These are phyloP conservation scores for Citrus medica DNA, from an alignment of 345 rosid species.

Conservation along the genomic window DNA sequence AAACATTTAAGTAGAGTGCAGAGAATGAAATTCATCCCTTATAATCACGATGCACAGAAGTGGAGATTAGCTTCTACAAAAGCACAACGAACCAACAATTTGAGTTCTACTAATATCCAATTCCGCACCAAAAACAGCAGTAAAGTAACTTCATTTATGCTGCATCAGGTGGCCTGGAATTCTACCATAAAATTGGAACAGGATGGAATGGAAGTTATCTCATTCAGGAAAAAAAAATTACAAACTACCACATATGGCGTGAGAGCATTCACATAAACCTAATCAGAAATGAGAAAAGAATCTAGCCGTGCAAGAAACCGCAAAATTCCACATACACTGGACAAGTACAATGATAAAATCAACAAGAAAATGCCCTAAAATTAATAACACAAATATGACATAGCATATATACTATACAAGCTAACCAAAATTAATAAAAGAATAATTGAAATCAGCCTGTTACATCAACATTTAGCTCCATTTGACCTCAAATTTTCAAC, in stretches of 20 bases:
- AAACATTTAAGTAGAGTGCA: neutral
- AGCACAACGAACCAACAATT: neutral
- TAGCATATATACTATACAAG: neutral
- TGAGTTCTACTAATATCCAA: neutral
- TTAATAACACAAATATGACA: neutral
- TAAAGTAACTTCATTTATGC: neutral
- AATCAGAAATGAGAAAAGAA: neutral
- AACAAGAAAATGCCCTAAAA: neutral
- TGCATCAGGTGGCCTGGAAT: neutral
- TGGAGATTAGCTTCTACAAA: neutral
- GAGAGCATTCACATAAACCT: neutral
- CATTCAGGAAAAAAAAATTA: neutral
- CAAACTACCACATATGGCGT: neutral
- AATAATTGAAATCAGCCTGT: neutral
- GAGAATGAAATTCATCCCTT: neutral
- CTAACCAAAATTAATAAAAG: neutral
- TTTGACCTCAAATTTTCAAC: neutral
- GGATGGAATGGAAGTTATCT: neutral
- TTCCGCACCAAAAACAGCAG: neutral
- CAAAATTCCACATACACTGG: neutral
- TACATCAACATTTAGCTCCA: neutral
- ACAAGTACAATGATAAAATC: neutral
- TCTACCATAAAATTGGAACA: neutral
- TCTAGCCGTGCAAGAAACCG: neutral
- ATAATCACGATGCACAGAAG: neutral